Base-by-base conservation (phyloP, 2,329 filamentous ascomycete genomes). In the Dactylellina haptotyla region DNA sequence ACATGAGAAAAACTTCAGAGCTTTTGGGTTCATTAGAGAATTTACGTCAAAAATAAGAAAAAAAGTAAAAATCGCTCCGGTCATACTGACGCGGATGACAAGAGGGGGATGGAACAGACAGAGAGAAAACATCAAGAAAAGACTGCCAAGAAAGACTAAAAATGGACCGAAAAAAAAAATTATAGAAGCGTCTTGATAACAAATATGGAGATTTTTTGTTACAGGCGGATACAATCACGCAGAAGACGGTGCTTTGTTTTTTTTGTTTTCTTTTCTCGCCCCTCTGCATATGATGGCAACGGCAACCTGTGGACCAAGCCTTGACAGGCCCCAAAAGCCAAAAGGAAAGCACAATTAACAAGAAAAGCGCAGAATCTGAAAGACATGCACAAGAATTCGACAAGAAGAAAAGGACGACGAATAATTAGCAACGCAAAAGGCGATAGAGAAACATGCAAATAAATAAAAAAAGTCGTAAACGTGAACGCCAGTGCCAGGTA, bases 201-300 rank as follows among this genome's bases (percentile, higher is more conserved):
- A 59, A 69, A 61, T 25, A 53, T 51, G 37, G 65, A 57, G 45
- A n/a, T n/a, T n/a, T n/a, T 62, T 39, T 62, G 48, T 70, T 51
- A 59, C 16, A 58, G 39, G 69, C 69, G 69, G 69, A 66, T 73
- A 73, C 43, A 57, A 62, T 73, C 69, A 73, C 69, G 69, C 69
- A 73, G 34, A 53, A 50, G 53, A 54, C 32, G 26, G 57, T n/a
- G 18, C 45, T 48, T 65, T 53, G 66, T 65, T 59, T 67, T 69
- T 53, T 46, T 69, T 20, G 39, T 69, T 43, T 56, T 62, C 14
- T 62, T 16, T 62, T 48, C 28, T 50, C 32, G 39, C 37, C 25
- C 23, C 46, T 56, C 59, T 64, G 30, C 18, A 63, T 14, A 18
- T 23, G 39, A 48, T 18, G 37, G 56, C 18, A 50, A 51, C n/a